Base-by-base conservation (phyloP, 441 rosid species). In the Raphanus hybrid region DNA sequence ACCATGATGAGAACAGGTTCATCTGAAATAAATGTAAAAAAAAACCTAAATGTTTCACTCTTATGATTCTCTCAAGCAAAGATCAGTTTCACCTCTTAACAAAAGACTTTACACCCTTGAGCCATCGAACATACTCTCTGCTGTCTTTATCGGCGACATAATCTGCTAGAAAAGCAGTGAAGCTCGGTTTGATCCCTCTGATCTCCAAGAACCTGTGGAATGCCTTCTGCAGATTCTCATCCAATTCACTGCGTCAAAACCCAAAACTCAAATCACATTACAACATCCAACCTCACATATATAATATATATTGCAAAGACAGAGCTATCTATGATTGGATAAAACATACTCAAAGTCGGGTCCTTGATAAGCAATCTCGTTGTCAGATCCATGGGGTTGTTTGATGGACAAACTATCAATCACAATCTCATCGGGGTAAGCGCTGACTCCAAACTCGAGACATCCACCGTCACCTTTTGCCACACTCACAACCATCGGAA, bases 141-240 rank as follows among this genome's bases (percentile, higher is more conserved):
- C 82, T 78, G 54, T 89, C 96, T 80, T 89, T 91, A 65, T 84
- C 83, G 45, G 71, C 68, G 86, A 85, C 85, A 80, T 90, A 87
- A 73, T 80, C 89, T 0, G 83, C 80, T 84, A 92, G 62, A 84
- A 86, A 86, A 82, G 76, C 83, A 6, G 87, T 82, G 26, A 81
- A 84, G 86, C 87, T 85, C 7, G 96, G 83, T 58, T 84, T 88
- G 78, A 93, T 89, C 67, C 98, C 98, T 78, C 97, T 86, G 41
- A 86, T 82, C 82, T 88, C 97, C 2, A 93, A 81, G 78, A 86
- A 92, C 81, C 86, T 88, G 63, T 84, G 81, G 80, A 93, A 90
- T 41, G 90, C 92, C 82, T 88, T 90, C 85, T 89, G 93, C 84
- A 93, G 70, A 75, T 89, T 89, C 84, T 88, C 94, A 75, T 89